phyloP scores from a whole-genome alignment of 2,329 filamentous ascomycete species.

The Diaporthe amygdali region DNA sequence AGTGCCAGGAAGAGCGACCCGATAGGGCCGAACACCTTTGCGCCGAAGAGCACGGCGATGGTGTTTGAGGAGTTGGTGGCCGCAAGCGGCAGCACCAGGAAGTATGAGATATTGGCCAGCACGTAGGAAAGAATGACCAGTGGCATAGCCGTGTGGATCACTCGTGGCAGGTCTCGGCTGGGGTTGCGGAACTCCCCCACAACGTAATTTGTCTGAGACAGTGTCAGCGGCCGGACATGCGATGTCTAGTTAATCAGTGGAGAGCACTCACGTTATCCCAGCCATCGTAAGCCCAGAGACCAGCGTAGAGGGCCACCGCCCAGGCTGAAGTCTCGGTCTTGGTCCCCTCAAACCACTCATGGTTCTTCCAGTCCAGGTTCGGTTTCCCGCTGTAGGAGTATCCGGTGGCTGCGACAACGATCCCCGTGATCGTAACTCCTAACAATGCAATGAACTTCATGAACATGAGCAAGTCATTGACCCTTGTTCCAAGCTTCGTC shows the following conservation, averaged over 20 bases:
- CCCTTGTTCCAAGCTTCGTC: conserved; percentile 82
- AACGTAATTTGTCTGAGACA: conserved; percentile 88
- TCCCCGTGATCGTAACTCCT: conserved; percentile 84
- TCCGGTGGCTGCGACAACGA: conserved; percentile 88
- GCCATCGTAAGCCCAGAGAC: conserved; percentile 96
- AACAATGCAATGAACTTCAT: conserved; percentile 92
- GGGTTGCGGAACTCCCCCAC: conserved; percentile 96
- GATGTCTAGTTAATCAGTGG: background rate
- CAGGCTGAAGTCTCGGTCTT: conserved; percentile 80
- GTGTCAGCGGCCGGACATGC: background rate
- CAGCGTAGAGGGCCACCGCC: conserved; percentile 94
- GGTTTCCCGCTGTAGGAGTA: conserved; percentile 77
- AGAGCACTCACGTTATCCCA: conserved; percentile 89
- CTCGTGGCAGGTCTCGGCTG: conserved; percentile 84
- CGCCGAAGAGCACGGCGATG: conserved; percentile 92
- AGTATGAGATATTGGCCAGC: conserved; percentile 91
- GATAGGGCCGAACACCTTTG: conserved; percentile 83
- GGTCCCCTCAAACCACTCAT: conserved; percentile 88
- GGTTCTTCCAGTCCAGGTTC: conserved; percentile 84
- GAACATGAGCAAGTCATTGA: conserved; percentile 95
- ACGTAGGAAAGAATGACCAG: conserved; percentile 90
- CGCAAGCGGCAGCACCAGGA: conserved; percentile 84
- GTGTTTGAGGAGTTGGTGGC: conserved; percentile 90
- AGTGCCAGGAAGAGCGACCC: conserved; percentile 87
- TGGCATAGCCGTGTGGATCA: conserved; percentile 96